These are phyloP conservation scores for Fusarium tanahbumbuense DNA, from an alignment of 2,329 filamentous ascomycete species.

Conservation along the genomic window DNA sequence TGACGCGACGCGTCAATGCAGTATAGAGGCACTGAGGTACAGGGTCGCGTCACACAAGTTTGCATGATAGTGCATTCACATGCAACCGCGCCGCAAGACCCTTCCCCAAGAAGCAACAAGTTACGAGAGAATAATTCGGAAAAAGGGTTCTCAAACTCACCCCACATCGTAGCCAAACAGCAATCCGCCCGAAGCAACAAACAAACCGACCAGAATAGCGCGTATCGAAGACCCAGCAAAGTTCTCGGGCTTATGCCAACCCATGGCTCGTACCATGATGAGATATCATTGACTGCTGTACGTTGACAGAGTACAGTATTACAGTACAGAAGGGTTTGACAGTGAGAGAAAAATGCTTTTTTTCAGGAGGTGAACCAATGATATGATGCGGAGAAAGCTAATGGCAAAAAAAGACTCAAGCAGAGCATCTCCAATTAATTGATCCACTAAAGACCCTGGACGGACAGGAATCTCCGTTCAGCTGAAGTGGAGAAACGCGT, in stretches of 20 bases:
- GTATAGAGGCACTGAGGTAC: background rate
- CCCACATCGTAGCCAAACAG: constrained; percentile 78
- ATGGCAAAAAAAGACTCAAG: constrained; percentile 2
- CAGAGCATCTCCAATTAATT: background rate
- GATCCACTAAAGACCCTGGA: background rate
- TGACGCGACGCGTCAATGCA: background rate
- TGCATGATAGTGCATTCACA: background rate
- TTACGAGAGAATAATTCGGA: constrained; percentile 7
- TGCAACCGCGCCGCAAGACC: constrained; percentile 1
- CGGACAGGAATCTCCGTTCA: background rate
- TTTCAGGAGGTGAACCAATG: constrained; percentile 8
- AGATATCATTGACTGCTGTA: constrained; percentile 2
- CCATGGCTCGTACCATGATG: constrained; percentile 73
- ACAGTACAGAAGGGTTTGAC: background rate
- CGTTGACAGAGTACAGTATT: background rate
- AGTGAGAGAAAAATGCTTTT: background rate
- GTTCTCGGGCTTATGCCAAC: constrained; percentile 79
- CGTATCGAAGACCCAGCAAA: constrained; percentile 78
- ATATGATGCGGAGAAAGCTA: constrained; percentile 10
- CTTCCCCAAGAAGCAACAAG: constrained; percentile 3
- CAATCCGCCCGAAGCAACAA: constrained; percentile 75
- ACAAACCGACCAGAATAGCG: constrained; percentile 77
- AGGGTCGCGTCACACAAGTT: background rate
- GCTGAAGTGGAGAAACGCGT: background rate
- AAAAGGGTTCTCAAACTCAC: constrained; percentile 56